Percentiles rank a stretch among this genome's conserved stretches.
Conservation (phyloP, 1,139 yeast species). For the Geotrichum aggregatum region DNA sequence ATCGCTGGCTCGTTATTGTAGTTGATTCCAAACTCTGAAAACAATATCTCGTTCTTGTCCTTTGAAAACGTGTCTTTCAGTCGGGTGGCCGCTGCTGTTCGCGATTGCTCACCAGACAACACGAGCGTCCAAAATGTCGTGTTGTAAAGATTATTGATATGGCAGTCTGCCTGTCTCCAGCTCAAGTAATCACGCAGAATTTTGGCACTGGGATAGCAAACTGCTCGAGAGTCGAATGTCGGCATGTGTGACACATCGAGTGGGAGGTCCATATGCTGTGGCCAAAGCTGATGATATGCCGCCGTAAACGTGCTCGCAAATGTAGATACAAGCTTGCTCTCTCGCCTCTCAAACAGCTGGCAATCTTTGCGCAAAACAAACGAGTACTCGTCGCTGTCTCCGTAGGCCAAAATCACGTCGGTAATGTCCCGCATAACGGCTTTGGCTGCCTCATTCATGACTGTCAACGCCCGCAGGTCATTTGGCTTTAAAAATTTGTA, state of each 20-base stretch:
- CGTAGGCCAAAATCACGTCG: constrained; percentile 79
- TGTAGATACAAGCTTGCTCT: constrained; percentile 70
- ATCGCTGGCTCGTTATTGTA: constrained; percentile 88
- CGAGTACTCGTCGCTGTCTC: constrained; percentile 93
- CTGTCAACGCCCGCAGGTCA: constrained; percentile 65
- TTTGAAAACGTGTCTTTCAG: constrained; percentile 69
- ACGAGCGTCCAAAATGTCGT: constrained; percentile 91
- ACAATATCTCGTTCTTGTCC: constrained; percentile 85
- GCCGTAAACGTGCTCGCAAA: constrained; percentile 81
- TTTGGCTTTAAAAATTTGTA: constrained; percentile 85
- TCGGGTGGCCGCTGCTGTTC: constrained; percentile 72
- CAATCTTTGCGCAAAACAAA: constrained; percentile 65
- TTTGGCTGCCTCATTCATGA: constrained; percentile 79
- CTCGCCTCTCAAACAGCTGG: constrained; percentile 72
- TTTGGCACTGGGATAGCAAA: constrained; percentile 64
- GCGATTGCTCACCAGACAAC: constrained; percentile 59
- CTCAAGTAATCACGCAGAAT: constrained; percentile 73
- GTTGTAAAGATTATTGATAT: constrained; percentile 87
- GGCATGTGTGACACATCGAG: constrained; percentile 53
- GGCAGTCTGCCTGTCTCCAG: constrained; percentile 98
- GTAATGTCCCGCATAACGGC: constrained; percentile 59
- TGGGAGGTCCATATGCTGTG: constrained; percentile 29
- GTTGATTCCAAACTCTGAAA: constrained; percentile 71
- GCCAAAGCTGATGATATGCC: constrained; percentile 67
- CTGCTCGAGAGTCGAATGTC: constrained; percentile 87